These are phyloP conservation scores for Pleurotus tuber-regium DNA, from an alignment of 768 basidiomycete genomes.

Conservation along the genomic window DNA sequence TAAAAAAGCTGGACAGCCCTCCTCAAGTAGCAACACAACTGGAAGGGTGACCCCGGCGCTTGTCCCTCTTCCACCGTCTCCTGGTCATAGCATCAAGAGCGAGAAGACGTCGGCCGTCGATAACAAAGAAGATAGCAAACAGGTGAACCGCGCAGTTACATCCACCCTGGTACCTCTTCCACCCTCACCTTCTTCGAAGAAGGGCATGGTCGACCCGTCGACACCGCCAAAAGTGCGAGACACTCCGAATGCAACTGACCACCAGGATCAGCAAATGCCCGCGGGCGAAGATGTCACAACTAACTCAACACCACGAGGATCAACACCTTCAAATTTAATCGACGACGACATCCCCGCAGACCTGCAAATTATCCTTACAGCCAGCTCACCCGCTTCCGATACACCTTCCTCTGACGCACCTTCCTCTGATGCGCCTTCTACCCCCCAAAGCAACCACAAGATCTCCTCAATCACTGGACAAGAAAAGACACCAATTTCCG, in stretches of 20 bases:
- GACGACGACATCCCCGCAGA: neutral
- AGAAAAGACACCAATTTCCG: constrained; percentile 62
- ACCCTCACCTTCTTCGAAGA: constrained; percentile 27
- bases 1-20: neutral
- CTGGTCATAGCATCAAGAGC: constrained; percentile 8
- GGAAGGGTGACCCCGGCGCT: neutral
- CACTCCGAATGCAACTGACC: neutral
- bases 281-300: neutral
- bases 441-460: constrained; percentile 1
- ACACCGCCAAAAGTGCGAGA: neutral
- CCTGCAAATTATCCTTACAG: constrained; percentile 2
- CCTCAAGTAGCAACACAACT: neutral
- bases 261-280: neutral
- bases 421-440: no score
- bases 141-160: constrained; percentile 12
- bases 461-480: neutral
- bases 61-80: constrained; percentile 8
- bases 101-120: neutral
- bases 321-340: neutral
- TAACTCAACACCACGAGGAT: neutral
- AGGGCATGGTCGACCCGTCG: neutral
- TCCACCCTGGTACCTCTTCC: constrained; percentile 34
- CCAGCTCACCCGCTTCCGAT: constrained; percentile 3
- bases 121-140: neutral
- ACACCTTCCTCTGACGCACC: neutral